A percentile compares a stretch with the other conserved stretches of the same genome.
phyloP scores from a whole-genome alignment of 805 yeast species.

The Kodamaea kaohsiungensis region DNA sequence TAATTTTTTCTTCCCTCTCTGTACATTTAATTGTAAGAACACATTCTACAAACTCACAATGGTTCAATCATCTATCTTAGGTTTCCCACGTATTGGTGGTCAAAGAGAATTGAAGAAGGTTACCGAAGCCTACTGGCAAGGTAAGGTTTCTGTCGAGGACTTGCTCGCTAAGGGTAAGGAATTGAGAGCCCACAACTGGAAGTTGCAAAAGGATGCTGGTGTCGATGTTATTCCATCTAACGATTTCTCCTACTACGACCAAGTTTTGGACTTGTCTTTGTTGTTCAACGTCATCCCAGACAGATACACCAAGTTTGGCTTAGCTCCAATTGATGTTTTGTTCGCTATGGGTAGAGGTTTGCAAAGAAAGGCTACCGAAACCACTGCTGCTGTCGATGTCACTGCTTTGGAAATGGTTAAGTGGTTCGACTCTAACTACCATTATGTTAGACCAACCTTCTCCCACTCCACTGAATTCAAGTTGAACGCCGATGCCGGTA shows the following conservation, averaged over 20 bases:
- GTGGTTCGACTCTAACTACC: constrained; percentile 99
- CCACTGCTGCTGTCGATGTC: constrained; percentile 90
- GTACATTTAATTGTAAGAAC: constrained; percentile 5
- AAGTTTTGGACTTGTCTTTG: constrained; percentile 87
- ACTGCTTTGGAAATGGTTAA: constrained; percentile 99
- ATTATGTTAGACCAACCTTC: constrained; percentile 99
- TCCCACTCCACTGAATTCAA: constrained; percentile 93
- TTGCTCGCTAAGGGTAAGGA: constrained; percentile 91
- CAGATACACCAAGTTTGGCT: constrained; percentile 89
- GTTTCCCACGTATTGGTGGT: constrained; percentile 99
- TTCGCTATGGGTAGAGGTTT: constrained; percentile 99
- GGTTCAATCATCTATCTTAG: constrained; percentile 97
- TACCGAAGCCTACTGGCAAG: constrained; percentile 99
- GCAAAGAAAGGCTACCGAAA: constrained; percentile 91
- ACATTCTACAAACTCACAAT: constrained; percentile 41
- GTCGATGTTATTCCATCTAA: constrained; percentile 96
- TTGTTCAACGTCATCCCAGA: constrained; percentile 96
- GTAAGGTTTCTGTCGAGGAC: constrained; percentile 86
- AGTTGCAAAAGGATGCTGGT: constrained; percentile 95
- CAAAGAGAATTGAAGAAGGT: constrained; percentile 98
- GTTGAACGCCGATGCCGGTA: constrained; percentile 69
- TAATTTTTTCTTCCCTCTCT: not conserved
- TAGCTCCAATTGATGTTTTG: constrained; percentile 85
- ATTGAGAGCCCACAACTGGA: constrained; percentile 96
- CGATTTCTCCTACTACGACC: constrained; percentile 98